A percentile compares a stretch with the other conserved stretches of the same genome.
phyloP scores from a whole-genome alignment of 176 grass and related monocot species.

The Eleusine indica region DNA sequence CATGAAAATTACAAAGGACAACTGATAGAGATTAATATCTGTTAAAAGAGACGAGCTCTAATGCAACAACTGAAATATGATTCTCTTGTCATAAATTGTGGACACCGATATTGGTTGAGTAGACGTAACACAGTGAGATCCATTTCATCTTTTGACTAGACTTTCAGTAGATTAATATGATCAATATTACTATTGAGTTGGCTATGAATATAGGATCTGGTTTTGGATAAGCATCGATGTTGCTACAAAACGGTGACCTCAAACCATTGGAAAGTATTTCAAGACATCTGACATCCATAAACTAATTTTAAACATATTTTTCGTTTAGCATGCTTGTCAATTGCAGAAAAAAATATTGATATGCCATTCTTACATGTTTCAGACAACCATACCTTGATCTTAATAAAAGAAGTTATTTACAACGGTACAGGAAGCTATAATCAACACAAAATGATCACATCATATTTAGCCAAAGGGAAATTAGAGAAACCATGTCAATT shows the following conservation, averaged over 20 bases:
- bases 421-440: background rate
- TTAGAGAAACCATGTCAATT: slow-evolving; percentile 4
- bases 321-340: slow-evolving; percentile 26
- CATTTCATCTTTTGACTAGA: background rate
- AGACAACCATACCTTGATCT: background rate
- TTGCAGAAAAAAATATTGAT: background rate
- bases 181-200: slow-evolving; percentile 13
- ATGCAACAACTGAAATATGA: slow-evolving; percentile 4
- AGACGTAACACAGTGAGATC: background rate
- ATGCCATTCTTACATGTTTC: background rate
- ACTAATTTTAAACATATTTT: background rate
- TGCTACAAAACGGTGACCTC: background rate
- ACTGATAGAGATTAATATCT: background rate
- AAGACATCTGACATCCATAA: background rate
- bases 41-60: background rate
- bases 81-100: background rate
- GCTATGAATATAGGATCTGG: slow-evolving; percentile 6
- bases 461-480: background rate
- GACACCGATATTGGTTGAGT: background rate
- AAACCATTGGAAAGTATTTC: slow-evolving; percentile 9
- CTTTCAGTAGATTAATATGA: background rate
- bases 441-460: slow-evolving; percentile 6
- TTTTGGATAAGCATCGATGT: background rate
- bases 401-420: background rate
- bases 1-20: background rate